phyloP scores from a whole-genome alignment of 345 rosid genomes.

The Rhizophora mangle region DNA sequence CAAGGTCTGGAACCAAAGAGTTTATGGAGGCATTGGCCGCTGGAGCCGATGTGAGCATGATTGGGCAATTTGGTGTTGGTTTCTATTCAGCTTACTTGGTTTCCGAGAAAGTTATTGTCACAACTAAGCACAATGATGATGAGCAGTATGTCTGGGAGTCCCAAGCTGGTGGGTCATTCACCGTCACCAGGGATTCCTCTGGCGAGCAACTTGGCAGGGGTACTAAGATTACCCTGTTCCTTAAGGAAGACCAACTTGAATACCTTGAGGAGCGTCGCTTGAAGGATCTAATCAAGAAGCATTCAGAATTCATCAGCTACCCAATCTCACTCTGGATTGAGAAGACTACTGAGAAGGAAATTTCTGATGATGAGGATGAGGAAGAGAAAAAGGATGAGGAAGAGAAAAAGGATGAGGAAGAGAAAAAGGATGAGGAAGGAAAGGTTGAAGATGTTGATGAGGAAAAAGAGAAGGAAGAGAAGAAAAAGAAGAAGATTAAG shows the following conservation, averaged over 20 bases:
- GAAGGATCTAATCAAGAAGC: constrained; percentile 86
- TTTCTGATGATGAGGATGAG: constrained; percentile 84
- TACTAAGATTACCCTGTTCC: constrained; percentile 66
- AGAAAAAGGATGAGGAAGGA: constrained; percentile 79
- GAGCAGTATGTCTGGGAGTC: constrained; percentile 94
- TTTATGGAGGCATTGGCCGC: constrained; percentile 87
- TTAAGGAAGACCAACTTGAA: constrained; percentile 87
- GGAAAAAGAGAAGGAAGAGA: constrained; percentile 66
- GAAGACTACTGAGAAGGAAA: constrained; percentile 87
- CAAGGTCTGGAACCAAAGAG: constrained; percentile 87
- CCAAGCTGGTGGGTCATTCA: constrained; percentile 91
- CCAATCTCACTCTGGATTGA: constrained; percentile 85
- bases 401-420: constrained; percentile 79
- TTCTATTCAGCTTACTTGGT: constrained; percentile 84
- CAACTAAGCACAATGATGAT: constrained; percentile 77
- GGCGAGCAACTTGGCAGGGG: constrained; percentile 81
- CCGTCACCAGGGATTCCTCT: constrained; percentile 64
- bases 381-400: constrained; percentile 87
- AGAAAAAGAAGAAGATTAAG: constrained; percentile 89
- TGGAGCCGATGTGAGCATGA: constrained; percentile 90
- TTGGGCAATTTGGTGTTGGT: constrained; percentile 87
- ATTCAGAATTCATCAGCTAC: constrained; percentile 90
- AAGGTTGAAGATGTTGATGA: constrained; percentile 81
- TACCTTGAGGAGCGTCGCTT: constrained; percentile 84
- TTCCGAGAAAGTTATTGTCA: constrained; percentile 74